Base-by-base conservation (phyloP, 2,329 filamentous ascomycete genomes). In the Aureobasidium sp. region DNA sequence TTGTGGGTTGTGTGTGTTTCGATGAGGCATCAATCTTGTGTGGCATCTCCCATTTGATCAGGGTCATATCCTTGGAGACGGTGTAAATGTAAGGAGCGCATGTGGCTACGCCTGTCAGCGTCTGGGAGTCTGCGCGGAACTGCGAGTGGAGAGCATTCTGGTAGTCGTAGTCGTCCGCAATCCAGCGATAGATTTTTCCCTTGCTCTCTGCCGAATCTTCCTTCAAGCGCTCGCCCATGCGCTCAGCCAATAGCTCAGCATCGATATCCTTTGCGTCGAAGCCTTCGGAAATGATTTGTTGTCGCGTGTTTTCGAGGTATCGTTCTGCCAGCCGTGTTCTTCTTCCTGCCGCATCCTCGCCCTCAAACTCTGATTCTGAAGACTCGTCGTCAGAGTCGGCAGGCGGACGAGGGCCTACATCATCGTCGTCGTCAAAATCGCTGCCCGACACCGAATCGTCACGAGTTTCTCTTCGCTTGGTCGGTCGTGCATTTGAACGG, bases 261-360 rank as follows among this genome's bases (percentile, higher is more conserved):
- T 97, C 94, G 63, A 99, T 89, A 59, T 97, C 90, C 68, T 88
- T 92, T 8, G 94, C 94, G 76, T 99, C 92, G 71, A 97, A 99
- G 43, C 92, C 94, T 66, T 91, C 88, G 68, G 95, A 88, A 63
- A 80, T 74, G 29, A 80, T 76, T 68, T 96, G 89, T 70, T 89
- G 84, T 70, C 88, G 86, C 65, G 97, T 86, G 72, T 96, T 96
- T 61, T 96, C 88, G 61, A 99, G 83, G 74, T 99, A 97, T 70
- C 90, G 86, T 77, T 97, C 91, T 34, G 94, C 94, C 32, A 99
- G 82, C 67, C 90, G 86, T 70, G 96, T 77, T 69, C 94, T 84
- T 74, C 90, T 87, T 72, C 97, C 92, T 39, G 91, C 92, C 1
- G 89, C 92, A 26, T 94, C 97, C 78, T 97, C 93, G 66, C 84